Base-by-base conservation (phyloP, 495 filamentous ascomycete species). In the Hypoxylon perforatum region DNA sequence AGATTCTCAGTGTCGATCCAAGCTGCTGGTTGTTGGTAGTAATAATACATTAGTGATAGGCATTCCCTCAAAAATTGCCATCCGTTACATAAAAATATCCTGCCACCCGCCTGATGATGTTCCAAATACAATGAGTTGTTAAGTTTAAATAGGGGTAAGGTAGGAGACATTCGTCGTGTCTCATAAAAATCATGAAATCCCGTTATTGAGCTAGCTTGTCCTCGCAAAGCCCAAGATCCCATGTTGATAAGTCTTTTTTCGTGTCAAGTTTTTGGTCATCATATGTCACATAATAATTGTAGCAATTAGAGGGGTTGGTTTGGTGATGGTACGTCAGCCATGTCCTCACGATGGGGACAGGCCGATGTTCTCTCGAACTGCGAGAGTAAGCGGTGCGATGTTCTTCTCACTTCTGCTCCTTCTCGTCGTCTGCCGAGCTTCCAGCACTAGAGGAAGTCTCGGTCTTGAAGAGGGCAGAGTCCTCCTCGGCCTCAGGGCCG, bases 401-500 rank as follows among this genome's bases (percentile, higher is more conserved):
- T n/a, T n/a, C n/a, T 63, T 42, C 21, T 53, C 44, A 61, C 50
- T 35, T 65, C 30, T 71, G 33, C 41, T 71, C 61, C 65, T 81
- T 75, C 58, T 75, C 78, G 66, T 75, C 78, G 64, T 78, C 74
- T 46, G 73, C 73, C 38, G 72, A 74, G 67, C 78, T 81, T 56
- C 71, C 69, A 28, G 62, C 70, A 67, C 76, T 82, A 49, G 80
- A 78, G 21, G 83, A 80, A 56, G 78, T 85, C 65, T 86, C 84
- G 5, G 78, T 84, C 76, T 87, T 86, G 69, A 70, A 70, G 61
- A 84, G 80, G 21, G 77, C 74, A 38, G 79, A 78, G 19, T 81
- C 83, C 11, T 80, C 78, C 56, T 86, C 84, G 45, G 78, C 76
- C 22, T 52, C 61, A 36, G 83, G 75, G 11, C 87, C 90, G 72